Evolutionary conservation across 2,329 filamentous ascomycete genomes (phyloP).

Genomic region (Trichoderma breve): DNA sequence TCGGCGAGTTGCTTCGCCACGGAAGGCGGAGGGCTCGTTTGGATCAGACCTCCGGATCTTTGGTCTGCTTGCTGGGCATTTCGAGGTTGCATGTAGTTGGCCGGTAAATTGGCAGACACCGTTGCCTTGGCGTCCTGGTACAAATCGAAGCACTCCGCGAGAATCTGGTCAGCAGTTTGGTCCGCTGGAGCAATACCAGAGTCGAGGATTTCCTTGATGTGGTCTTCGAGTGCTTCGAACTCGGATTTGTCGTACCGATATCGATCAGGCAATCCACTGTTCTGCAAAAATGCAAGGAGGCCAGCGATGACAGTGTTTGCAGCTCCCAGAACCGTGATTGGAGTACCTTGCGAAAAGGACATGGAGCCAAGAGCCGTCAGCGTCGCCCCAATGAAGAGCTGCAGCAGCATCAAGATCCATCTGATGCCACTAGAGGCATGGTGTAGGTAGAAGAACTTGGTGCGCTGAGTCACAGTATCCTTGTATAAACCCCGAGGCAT

Average conservation of each 20-base stretch:
- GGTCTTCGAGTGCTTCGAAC: constrained; percentile 50
- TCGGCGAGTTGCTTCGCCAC: not conserved
- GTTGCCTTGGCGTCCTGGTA: constrained; percentile 47
- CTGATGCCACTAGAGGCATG: constrained; percentile 42
- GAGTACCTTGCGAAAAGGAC: constrained; percentile 35
- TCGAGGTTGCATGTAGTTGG: constrained; percentile 36
- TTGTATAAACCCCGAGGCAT: constrained; percentile 50
- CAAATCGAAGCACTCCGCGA: constrained; percentile 47
- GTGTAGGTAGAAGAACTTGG: constrained; percentile 45
- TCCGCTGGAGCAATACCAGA: constrained; percentile 44
- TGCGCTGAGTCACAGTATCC: constrained; percentile 45
- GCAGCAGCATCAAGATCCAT: constrained; percentile 48
- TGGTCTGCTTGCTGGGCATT: not conserved
- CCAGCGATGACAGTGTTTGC: constrained; percentile 51
- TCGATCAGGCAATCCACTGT: constrained; percentile 52
- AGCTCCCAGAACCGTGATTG: constrained; percentile 50
- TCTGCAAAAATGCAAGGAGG: constrained; percentile 51
- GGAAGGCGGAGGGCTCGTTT: not conserved
- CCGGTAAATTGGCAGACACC: constrained; percentile 48
- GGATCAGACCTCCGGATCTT: not conserved
- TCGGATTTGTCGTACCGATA: constrained; percentile 50
- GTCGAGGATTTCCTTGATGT: constrained; percentile 50
- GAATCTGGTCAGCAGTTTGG: constrained; percentile 45
- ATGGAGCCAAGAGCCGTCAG: constrained; percentile 51
- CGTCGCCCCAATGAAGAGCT: constrained; percentile 48